Conservation (phyloP, 2,329 filamentous ascomycete species). For the Balansia obtecta region DNA sequence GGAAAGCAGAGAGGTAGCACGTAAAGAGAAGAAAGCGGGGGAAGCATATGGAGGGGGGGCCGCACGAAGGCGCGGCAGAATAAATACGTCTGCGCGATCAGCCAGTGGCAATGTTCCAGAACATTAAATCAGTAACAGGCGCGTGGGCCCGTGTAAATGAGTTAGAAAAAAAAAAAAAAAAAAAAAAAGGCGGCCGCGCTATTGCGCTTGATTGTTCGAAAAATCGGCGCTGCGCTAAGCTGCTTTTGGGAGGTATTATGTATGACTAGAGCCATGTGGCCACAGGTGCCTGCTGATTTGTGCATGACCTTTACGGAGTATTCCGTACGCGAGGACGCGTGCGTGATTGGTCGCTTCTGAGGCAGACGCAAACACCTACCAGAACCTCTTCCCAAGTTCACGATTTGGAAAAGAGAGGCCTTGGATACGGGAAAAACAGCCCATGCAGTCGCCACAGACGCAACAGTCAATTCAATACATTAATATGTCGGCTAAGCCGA, state of each 20-base stretch:
- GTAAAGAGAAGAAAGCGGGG: slow-evolving; percentile 14
- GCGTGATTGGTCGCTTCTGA: too few species aligned
- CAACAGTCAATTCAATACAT: too few species aligned
- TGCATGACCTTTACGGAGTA: not conserved
- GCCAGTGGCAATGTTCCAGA: slow-evolving; percentile 8
- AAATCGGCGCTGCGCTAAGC: slow-evolving; percentile 1
- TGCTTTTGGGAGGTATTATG: slow-evolving; percentile 1
- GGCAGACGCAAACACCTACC: too few species aligned
- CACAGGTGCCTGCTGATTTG: not conserved
- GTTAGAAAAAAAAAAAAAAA: too few species aligned
- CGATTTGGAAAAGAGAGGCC: too few species aligned
- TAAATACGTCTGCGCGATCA: slow-evolving; percentile 29
- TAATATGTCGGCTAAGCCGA: too few species aligned
- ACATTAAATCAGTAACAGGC: slow-evolving; percentile 10
- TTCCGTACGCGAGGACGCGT: too few species aligned
- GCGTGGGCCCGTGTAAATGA: not conserved
- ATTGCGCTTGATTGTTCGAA: not conserved
- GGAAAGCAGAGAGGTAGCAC: slow-evolving; percentile 5
- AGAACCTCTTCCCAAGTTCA: too few species aligned
- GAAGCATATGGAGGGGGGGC: slow-evolving; percentile 16
- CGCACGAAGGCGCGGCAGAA: slow-evolving; percentile 15
- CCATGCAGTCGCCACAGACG: too few species aligned
- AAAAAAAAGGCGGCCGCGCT: not conserved
- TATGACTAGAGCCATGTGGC: not conserved
- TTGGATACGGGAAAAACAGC: too few species aligned